Percentiles rank a stretch among this genome's conserved stretches.
phyloP scores from a whole-genome alignment of 208 protist species.

The Leishmania lainsoni region DNA sequence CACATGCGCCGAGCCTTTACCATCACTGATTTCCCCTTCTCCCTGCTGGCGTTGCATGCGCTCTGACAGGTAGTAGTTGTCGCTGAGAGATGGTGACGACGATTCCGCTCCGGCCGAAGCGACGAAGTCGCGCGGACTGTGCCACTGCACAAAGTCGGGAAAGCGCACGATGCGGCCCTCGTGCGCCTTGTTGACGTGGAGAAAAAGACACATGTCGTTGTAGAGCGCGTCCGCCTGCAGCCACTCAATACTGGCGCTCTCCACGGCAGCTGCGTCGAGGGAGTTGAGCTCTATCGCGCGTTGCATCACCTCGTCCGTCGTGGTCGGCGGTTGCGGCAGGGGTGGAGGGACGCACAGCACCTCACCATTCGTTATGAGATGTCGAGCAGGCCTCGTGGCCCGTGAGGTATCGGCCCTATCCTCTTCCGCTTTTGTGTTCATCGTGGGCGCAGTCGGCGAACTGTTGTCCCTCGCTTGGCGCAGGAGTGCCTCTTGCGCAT shows the following conservation, averaged over 20 bases:
- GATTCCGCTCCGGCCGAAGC: background rate
- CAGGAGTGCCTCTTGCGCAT: constrained; percentile 52
- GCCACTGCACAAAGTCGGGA: constrained; percentile 88
- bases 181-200: constrained; percentile 70
- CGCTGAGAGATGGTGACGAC: background rate
- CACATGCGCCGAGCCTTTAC: constrained; percentile 35
- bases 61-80: constrained; percentile 72
- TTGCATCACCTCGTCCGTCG: constrained; percentile 65
- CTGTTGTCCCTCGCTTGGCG: background rate
- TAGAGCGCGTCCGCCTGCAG: constrained; percentile 65
- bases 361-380: constrained; percentile 73
- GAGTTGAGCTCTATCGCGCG: constrained; percentile 51
- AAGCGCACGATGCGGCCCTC: constrained; percentile 79
- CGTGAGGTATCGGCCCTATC: background rate
- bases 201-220: constrained; percentile 91
- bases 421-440: background rate
- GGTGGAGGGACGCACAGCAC: constrained; percentile 50
- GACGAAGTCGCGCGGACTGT: constrained; percentile 85
- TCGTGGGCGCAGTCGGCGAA: constrained; percentile 4
- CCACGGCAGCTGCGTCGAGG: constrained; percentile 36
- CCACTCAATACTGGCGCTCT: constrained; percentile 36
- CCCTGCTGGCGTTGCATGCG: constrained; percentile 52
- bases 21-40: background rate
- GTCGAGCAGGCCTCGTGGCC: constrained; percentile 1
- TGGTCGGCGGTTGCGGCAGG: constrained; percentile 61